phyloP scores from a whole-genome alignment of 495 filamentous ascomycete genomes.

The Daldinia caldariorum region DNA sequence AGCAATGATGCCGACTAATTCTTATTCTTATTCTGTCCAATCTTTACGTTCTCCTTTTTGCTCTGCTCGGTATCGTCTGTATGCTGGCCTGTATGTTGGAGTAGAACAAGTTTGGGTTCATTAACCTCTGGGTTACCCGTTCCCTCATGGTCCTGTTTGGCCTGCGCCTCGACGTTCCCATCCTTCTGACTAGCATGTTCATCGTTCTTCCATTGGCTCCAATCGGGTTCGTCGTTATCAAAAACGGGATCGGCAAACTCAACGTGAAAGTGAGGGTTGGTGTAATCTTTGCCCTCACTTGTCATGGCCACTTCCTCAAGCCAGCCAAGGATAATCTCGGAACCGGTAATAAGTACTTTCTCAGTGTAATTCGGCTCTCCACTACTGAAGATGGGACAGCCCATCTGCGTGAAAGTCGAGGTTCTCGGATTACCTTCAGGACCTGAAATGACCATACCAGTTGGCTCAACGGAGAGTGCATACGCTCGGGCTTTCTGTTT shows the following conservation, averaged over 20 bases:
- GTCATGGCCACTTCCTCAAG: conserved; percentile 55
- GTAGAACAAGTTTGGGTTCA: neutral
- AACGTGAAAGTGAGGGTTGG: conserved; percentile 48
- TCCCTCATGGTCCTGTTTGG: neutral
- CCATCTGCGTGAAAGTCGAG: conserved; percentile 47
- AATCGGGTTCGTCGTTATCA: conserved; percentile 11
- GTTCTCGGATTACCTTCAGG: conserved; percentile 50
- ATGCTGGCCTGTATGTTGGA: neutral
- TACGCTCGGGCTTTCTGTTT: conserved; percentile 69
- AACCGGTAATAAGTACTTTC: conserved; percentile 49
- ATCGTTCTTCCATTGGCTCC: conserved; percentile 15
- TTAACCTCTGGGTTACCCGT: no score
- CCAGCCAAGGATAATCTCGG: conserved; percentile 54
- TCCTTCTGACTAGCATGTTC: conserved; percentile 1
- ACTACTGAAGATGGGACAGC: conserved; percentile 59
- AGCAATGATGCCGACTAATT: neutral
- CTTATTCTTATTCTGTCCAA: conserved; percentile 7
- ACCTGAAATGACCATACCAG: conserved; percentile 61
- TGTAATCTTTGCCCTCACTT: conserved; percentile 38
- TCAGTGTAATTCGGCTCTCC: conserved; percentile 53
- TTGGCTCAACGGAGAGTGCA: conserved; percentile 58
- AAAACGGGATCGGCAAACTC: conserved; percentile 18
- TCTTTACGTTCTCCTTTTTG: neutral
- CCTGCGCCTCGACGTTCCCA: neutral
- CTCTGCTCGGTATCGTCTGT: neutral